These are phyloP conservation scores for Thelonectria olida DNA, from an alignment of 2,329 filamentous ascomycete genomes.

Conservation along the genomic window DNA sequence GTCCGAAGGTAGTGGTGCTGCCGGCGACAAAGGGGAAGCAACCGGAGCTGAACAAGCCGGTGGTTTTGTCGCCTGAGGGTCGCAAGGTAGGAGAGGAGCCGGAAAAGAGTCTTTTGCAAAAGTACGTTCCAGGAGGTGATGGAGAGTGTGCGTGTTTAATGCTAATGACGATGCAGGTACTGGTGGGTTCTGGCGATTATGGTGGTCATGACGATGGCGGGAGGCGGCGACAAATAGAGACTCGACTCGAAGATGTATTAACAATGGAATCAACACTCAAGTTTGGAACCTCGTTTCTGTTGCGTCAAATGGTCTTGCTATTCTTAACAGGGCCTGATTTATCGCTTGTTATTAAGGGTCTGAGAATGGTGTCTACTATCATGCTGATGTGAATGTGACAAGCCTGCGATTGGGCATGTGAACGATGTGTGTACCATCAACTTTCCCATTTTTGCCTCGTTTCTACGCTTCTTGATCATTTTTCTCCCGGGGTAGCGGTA, in stretches of 20 bases:
- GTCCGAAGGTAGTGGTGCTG: constrained; percentile 65
- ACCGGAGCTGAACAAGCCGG: constrained; percentile 70
- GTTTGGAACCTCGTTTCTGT: neutral
- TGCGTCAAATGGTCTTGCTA: no score
- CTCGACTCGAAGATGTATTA: neutral
- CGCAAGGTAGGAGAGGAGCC: constrained; percentile 62
- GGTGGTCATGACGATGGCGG: constrained; percentile 61
- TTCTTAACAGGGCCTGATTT: no score
- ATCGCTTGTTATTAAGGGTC: no score
- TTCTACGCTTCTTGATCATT: no score
- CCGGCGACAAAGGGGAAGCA: constrained; percentile 59
- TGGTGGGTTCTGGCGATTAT: constrained; percentile 71
- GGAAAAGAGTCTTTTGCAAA: constrained; percentile 74
- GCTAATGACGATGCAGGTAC: constrained; percentile 61
- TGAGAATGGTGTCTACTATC: no score
- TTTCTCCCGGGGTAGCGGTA: no score
- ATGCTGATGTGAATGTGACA: no score
- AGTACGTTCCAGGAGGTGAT: constrained; percentile 57
- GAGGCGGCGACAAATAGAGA: constrained; percentile 63
- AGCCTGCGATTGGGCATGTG: no score
- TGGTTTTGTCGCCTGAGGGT: constrained; percentile 69
- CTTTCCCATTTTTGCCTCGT: no score
- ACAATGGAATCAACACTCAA: constrained; percentile 9
- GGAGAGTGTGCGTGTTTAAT: constrained; percentile 1
- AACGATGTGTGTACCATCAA: no score